Evolutionary conservation across 345 rosid genomes (phyloP).

Genomic region (Balakata baccata): DNA sequence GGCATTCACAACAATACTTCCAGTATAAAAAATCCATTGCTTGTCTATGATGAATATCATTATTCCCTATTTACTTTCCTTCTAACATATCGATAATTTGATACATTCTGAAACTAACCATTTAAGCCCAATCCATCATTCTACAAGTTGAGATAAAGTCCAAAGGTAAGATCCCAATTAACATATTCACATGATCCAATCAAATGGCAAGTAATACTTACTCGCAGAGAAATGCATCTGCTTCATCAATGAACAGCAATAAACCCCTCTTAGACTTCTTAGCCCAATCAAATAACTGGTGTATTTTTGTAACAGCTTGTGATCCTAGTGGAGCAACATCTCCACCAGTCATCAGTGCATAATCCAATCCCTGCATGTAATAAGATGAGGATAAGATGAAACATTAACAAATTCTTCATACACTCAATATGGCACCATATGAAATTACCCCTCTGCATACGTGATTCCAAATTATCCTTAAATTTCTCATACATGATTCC

Average conservation of each 20-base stretch:
- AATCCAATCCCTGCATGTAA: slow-evolving; percentile 76
- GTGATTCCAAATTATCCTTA: neutral
- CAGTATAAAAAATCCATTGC: neutral
- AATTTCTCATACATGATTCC: slow-evolving; percentile 7
- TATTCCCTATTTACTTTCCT: neutral
- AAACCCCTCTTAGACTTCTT: slow-evolving; percentile 87
- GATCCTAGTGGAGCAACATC: slow-evolving; percentile 98
- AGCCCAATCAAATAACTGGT: slow-evolving; percentile 94
- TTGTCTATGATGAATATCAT: neutral
- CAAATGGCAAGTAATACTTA: slow-evolving; percentile 38
- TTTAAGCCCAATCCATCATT: neutral
- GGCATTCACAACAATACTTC: neutral
- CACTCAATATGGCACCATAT: neutral
- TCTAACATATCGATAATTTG: neutral
- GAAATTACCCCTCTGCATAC: neutral
- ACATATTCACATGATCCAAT: neutral
- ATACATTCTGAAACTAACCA: neutral
- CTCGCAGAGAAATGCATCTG: slow-evolving; percentile 99
- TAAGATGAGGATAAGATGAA: slow-evolving; percentile 6
- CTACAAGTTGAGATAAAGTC: neutral
- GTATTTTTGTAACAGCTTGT: slow-evolving; percentile 98
- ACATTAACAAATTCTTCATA: neutral
- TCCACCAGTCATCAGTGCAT: slow-evolving; percentile 99
- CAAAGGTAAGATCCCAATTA: neutral
- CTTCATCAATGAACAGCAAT: slow-evolving; percentile 92